These are phyloP conservation scores for Syzygium grande DNA, from an alignment of 345 rosid genomes.

Conservation along the genomic window DNA sequence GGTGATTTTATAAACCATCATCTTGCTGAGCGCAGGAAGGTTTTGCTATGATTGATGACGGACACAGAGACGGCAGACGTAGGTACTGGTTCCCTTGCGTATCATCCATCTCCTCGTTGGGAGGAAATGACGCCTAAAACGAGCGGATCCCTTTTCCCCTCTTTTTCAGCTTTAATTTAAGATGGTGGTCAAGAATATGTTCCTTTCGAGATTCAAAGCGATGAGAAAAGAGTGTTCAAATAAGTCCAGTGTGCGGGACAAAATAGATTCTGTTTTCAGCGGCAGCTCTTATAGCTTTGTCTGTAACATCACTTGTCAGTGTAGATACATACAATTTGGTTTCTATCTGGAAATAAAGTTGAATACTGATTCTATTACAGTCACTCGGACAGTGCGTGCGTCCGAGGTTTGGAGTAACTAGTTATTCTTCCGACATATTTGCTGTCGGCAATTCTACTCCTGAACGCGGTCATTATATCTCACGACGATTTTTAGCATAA, in stretches of 20 bases:
- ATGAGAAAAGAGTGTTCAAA: neutral
- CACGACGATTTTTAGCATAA: neutral
- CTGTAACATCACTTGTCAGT: neutral
- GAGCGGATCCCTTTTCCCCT: neutral
- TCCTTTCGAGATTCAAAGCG: neutral
- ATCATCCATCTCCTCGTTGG: conserved; percentile 44
- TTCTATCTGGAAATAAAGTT: neutral
- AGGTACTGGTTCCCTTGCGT: conserved; percentile 89
- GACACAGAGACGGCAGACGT: conserved; percentile 59
- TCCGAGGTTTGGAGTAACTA: neutral
- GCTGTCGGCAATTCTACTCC: neutral
- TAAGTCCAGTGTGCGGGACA: neutral
- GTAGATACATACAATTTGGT: neutral
- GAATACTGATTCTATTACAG: neutral
- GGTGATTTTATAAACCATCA: conserved; percentile 10
- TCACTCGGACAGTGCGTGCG: neutral
- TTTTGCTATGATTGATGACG: conserved; percentile 80
- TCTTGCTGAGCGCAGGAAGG: conserved; percentile 36
- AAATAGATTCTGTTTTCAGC: neutral
- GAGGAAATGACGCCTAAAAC: conserved; percentile 23
- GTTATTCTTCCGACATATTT: neutral
- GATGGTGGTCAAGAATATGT: neutral
- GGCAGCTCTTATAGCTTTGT: neutral
- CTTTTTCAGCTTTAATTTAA: neutral
- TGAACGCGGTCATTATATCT: neutral